Evolutionary conservation across 805 yeast genomes (phyloP).

Genomic region (Pichia manshurica): DNA sequence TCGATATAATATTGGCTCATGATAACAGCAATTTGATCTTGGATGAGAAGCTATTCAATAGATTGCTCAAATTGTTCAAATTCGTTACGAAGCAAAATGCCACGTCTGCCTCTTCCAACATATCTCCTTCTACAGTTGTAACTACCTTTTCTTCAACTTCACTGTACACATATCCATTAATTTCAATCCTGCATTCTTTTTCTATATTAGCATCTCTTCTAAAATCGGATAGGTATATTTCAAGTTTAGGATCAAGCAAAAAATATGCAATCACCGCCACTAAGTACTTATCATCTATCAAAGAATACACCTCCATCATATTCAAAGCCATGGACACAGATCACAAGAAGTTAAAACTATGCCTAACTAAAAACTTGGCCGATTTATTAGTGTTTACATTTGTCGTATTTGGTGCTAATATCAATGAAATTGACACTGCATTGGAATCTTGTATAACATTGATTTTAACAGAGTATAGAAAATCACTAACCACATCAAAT

Average conservation of each 20-base stretch:
- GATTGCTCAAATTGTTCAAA: constrained; percentile 29
- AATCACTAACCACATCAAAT: constrained; percentile 11
- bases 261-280: constrained; percentile 19
- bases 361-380: constrained; percentile 27
- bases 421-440: constrained; percentile 21
- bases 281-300: constrained; percentile 22
- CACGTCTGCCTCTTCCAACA: constrained; percentile 1
- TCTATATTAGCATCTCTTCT: constrained; percentile 26
- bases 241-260: constrained; percentile 21
- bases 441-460: constrained; percentile 23
- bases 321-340: constrained; percentile 25
- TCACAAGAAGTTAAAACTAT: constrained; percentile 26
- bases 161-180: constrained; percentile 26
- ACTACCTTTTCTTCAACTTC: constrained; percentile 13
- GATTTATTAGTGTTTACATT: constrained; percentile 30
- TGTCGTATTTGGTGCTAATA: constrained; percentile 26
- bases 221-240: constrained; percentile 29
- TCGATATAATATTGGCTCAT: constrained; percentile 26
- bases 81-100: constrained; percentile 20
- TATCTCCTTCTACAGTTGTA: constrained; percentile 25
- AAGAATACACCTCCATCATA: constrained; percentile 17
- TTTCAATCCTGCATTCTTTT: constrained; percentile 26
- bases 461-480: constrained; percentile 19
- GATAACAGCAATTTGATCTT: constrained; percentile 26
- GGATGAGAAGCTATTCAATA: constrained; percentile 27